A percentile compares a stretch with the other conserved stretches of the same genome.
These are phyloP conservation scores for Rhizophagus clarus DNA, from an alignment of 192 early-diverging fungal genomes.

Conservation along the genomic window DNA sequence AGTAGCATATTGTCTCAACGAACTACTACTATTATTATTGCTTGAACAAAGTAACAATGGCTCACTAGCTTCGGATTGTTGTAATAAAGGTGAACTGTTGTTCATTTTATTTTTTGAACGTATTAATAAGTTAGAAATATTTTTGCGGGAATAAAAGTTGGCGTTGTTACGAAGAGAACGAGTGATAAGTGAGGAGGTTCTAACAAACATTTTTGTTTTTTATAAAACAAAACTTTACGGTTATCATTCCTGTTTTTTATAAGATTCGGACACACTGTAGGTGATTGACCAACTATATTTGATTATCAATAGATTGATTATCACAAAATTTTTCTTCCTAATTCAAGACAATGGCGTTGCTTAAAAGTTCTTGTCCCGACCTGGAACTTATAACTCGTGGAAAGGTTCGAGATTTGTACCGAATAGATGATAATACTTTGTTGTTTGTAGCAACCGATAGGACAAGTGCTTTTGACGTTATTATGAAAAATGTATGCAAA, in stretches of 20 bases:
- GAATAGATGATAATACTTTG: conserved; percentile 80
- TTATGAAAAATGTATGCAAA: conserved; percentile 91
- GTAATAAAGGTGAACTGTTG: not conserved
- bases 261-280: no score
- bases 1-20: not conserved
- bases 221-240: not conserved
- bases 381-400: conserved; percentile 92
- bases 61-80: not conserved
- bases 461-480: conserved; percentile 97
- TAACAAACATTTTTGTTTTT: conserved; percentile 2
- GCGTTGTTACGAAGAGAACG: not conserved
- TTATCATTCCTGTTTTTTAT: not conserved
- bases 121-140: not conserved
- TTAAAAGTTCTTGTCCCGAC: conserved; percentile 83
- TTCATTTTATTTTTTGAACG: not conserved
- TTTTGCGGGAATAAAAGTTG: not conserved
- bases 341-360: conserved; percentile 40
- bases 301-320: no score
- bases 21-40: not conserved
- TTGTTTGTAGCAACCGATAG: conserved; percentile 98
- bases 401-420: conserved; percentile 97
- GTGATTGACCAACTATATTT: no score
- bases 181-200: not conserved
- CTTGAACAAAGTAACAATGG: not conserved
- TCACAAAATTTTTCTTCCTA: no score